Evolutionary conservation across 805 yeast genomes (phyloP).

Genomic region (Wickerhamomyces alni): DNA sequence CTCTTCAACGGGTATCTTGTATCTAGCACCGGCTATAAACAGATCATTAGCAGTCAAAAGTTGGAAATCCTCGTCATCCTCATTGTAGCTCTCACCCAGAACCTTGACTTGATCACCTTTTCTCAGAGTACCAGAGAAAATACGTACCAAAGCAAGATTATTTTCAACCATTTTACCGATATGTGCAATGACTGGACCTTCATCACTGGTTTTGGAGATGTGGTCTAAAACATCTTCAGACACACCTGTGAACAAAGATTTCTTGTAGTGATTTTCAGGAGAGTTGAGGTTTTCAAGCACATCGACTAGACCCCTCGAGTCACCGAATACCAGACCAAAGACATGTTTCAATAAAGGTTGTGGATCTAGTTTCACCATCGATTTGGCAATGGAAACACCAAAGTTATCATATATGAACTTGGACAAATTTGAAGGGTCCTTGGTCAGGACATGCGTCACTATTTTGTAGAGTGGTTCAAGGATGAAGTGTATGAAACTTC

Average conservation of each 20-base stretch:
- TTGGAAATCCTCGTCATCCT: conserved; percentile 46
- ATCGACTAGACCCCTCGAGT: conserved; percentile 48
- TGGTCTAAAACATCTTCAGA: conserved; percentile 11
- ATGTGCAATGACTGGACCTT: conserved; percentile 44
- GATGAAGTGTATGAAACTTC: conserved; percentile 51
- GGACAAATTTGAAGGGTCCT: conserved; percentile 38
- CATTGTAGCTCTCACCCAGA: conserved; percentile 49
- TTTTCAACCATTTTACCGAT: conserved; percentile 53
- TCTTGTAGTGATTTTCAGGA: conserved; percentile 29
- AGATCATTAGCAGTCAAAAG: conserved; percentile 26
- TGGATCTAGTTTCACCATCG: conserved; percentile 45
- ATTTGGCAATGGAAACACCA: conserved; percentile 35
- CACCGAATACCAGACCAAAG: conserved; percentile 48
- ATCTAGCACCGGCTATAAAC: conserved; percentile 63
- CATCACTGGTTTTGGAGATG: conserved; percentile 28
- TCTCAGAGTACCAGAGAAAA: conserved; percentile 53
- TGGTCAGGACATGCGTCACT: conserved; percentile 51
- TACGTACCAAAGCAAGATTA: conserved; percentile 54
- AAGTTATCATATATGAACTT: conserved; percentile 42
- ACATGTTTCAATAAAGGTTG: conserved; percentile 51
- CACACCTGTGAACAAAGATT: conserved; percentile 26
- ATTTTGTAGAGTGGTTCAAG: conserved; percentile 79
- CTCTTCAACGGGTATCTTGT: conserved; percentile 45
- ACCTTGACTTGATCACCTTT: conserved; percentile 44
- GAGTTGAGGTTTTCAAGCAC: conserved; percentile 32